Evolutionary conservation across 2,329 filamentous ascomycete species (phyloP).

Genomic region (Cladobotryum mycophilum): DNA sequence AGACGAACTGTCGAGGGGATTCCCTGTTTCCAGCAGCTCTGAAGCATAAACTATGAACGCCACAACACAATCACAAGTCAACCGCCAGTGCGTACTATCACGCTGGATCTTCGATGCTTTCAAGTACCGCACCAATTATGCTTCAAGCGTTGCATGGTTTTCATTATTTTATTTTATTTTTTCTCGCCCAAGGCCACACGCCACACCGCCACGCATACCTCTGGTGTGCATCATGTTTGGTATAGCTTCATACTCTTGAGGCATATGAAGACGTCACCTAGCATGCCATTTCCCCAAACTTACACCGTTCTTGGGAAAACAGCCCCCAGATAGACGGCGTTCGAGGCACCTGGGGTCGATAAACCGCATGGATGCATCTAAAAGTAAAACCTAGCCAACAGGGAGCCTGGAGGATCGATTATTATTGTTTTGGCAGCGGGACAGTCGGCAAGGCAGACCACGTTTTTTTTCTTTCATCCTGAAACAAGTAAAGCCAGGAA

Average conservation of each 20-base stretch:
- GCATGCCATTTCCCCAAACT: too few relatives aligned
- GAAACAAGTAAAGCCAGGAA: constrained; percentile 1
- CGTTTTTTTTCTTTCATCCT: constrained; percentile 6
- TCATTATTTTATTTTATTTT: not conserved
- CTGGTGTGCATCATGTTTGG: too few relatives aligned
- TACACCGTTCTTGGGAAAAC: not conserved
- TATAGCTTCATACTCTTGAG: not conserved
- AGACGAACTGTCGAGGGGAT: not conserved
- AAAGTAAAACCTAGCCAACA: not conserved
- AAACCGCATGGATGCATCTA: too few relatives aligned
- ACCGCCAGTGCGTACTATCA: not conserved
- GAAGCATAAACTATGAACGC: not conserved
- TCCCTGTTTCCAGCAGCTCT: not conserved
- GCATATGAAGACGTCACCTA: not conserved
- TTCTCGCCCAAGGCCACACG: not conserved
- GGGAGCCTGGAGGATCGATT: not conserved
- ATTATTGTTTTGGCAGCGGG: not conserved
- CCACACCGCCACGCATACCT: not conserved
- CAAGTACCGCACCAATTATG: not conserved
- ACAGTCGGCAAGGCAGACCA: constrained; percentile 1
- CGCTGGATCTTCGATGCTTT: not conserved
- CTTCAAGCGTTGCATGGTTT: not conserved
- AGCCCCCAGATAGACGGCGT: not conserved
- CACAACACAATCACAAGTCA: not conserved
- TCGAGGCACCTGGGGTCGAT: not conserved